These are phyloP conservation scores for Ammopiptanthus mongolicus DNA, from an alignment of 306 rosid genomes.

Conservation along the genomic window DNA sequence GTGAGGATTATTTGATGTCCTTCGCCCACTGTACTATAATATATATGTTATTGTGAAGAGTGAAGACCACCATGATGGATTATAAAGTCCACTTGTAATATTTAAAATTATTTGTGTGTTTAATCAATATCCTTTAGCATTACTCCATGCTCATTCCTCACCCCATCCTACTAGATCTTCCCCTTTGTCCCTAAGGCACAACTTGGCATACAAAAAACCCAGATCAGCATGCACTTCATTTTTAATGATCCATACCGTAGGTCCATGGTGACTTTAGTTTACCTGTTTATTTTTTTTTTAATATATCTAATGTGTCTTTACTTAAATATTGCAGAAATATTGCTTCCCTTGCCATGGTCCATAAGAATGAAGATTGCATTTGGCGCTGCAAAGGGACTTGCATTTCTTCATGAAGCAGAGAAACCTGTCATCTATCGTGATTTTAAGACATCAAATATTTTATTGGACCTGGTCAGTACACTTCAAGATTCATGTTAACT, in stretches of 20 bases:
- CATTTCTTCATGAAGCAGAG: slow-evolving; percentile 96
- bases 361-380: slow-evolving; percentile 93
- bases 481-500: neutral
- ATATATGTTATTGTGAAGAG: too few relatives aligned
- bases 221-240: neutral
- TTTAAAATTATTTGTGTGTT: neutral
- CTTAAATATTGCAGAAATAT: slow-evolving; percentile 50
- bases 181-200: neutral
- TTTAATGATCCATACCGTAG: neutral
- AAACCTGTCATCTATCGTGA: slow-evolving; percentile 98
- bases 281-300: neutral
- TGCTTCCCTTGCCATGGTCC: slow-evolving; percentile 96
- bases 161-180: neutral
- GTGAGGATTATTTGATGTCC: too few relatives aligned
- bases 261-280: neutral
- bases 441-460: slow-evolving; percentile 90
- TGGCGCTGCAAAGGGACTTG: slow-evolving; percentile 96
- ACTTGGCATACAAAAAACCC: neutral
- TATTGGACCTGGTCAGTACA: slow-evolving; percentile 67
- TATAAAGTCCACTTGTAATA: neutral
- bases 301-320: slow-evolving; percentile 9
- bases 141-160: too few relatives aligned
- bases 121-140: too few relatives aligned
- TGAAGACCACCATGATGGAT: neutral
- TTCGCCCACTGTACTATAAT: too few relatives aligned